Evolutionary conservation across 2,329 filamentous ascomycete genomes (phyloP), one percentile per base, ranked within the genome.

Genomic region (Thelonectria rubi): DNA sequence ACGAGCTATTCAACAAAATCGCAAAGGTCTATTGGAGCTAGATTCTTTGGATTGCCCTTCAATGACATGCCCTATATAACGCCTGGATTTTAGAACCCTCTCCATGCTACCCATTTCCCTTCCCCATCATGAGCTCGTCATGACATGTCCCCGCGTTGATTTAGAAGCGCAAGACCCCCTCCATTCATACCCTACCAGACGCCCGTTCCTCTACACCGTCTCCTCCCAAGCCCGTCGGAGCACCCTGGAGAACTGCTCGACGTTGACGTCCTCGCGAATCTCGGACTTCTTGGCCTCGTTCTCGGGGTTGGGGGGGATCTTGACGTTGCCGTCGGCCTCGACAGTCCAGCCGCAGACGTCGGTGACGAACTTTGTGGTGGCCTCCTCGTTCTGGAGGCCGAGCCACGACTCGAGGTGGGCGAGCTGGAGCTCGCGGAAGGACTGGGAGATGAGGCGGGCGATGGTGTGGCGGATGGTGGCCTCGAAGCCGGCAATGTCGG

Each of bases 251-350:
- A 94, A 94, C 82, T 93, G 93, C 70, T 95, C 92, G 62, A 97
- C 90, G 79, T 91, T 93, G 74, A 99, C 95, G 68, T 95, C 94
- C 84, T 99, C 95, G 72, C 94, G 88, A 74, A 97, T 96, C 78
- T 97, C 91, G 42, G 93, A 91, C 79, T 95, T 95, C 84, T 96
- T 93, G 46, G 93, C 95, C 86, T 98, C 94, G 78, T 97, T 97
- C 81, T 99, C 95, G 75, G 95, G 92, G 82, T 99, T 99, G 74
- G 90, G 83, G 58, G 95, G 95, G 58, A 99, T 87, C 77, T 87
- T 87, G 65, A 97, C 89, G 45, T 81, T 74, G 34, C 84, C 82
- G 55, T 83, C 87, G 30, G 83, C 81, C 63, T 92, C 90, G 43
- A 97, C 84, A 72, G 86, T 87, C 93, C 94, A 99, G 67, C 91